These are phyloP conservation scores for Delphinella strobiligena DNA, from an alignment of 2,329 filamentous ascomycete species.

Conservation along the genomic window DNA sequence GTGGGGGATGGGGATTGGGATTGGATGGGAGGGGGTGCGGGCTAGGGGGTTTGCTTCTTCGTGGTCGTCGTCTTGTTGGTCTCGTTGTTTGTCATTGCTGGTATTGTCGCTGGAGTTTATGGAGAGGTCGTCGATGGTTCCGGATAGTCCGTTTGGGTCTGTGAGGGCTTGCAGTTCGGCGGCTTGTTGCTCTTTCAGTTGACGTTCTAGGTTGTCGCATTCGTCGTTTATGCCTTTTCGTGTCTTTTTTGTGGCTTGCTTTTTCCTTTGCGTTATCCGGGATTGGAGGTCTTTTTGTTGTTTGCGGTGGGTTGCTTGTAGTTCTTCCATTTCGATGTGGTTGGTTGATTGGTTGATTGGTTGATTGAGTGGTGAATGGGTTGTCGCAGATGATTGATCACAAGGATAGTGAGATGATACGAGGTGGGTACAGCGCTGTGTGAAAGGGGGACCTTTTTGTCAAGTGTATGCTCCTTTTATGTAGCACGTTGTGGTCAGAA, in stretches of 20 bases:
- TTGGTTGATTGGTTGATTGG: too few relatives aligned
- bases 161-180: constrained; percentile 34
- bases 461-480: not conserved
- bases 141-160: not conserved
- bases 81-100: not conserved
- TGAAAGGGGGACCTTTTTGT: not conserved
- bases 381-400: not conserved
- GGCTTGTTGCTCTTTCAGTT: constrained; percentile 43
- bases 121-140: not conserved
- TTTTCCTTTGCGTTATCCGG: constrained; percentile 88
- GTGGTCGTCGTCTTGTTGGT: not conserved
- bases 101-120: not conserved
- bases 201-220: constrained; percentile 45
- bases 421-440: not conserved
- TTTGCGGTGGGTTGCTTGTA: constrained; percentile 71
- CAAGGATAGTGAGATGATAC: not conserved
- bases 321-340: constrained; percentile 53
- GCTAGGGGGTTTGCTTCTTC: too few relatives aligned
- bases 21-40: too few relatives aligned
- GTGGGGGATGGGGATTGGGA: constrained; percentile 11
- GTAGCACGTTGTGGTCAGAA: not conserved
- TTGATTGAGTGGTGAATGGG: not conserved
- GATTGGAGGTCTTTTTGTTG: constrained; percentile 79
- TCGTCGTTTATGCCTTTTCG: constrained; percentile 50
- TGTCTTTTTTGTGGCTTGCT: constrained; percentile 78